phyloP scores from a whole-genome alignment of 495 filamentous ascomycete species.

The Penicillium canescens region DNA sequence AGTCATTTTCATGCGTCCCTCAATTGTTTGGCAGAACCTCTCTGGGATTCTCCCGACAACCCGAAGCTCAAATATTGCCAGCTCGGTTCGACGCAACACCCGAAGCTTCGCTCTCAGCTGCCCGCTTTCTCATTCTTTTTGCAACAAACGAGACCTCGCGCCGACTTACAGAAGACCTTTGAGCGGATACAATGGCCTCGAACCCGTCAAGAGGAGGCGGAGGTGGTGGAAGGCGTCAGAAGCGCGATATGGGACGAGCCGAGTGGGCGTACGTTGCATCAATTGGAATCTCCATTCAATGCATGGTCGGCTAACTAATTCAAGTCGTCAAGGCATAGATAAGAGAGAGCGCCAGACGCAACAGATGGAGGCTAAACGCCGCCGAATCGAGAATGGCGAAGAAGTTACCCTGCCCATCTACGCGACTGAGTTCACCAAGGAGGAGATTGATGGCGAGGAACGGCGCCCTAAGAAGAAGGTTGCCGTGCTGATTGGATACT shows the following conservation, averaged over 20 bases:
- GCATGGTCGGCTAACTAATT: slow-evolving; percentile 55
- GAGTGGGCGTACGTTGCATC: slow-evolving; percentile 59
- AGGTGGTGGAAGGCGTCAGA: slow-evolving; percentile 54
- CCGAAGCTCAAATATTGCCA: background rate
- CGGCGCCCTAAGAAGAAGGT: slow-evolving; percentile 93
- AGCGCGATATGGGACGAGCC: slow-evolving; percentile 63
- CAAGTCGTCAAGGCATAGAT: slow-evolving; percentile 61
- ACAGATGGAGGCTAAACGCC: slow-evolving; percentile 58
- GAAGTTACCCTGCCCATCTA: slow-evolving; percentile 42
- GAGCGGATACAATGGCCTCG: slow-evolving; percentile 39
- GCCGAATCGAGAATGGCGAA: slow-evolving; percentile 51
- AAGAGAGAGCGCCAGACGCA: slow-evolving; percentile 62
- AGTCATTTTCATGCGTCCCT: slow-evolving; percentile 25
- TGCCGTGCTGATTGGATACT: slow-evolving; percentile 91
- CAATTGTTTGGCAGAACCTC: slow-evolving; percentile 13
- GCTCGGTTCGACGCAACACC: background rate
- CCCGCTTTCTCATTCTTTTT: slow-evolving; percentile 2
- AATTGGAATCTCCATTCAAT: slow-evolving; percentile 1
- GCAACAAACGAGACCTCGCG: slow-evolving; percentile 9
- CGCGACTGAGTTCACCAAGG: slow-evolving; percentile 61
- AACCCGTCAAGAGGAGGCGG: slow-evolving; percentile 37
- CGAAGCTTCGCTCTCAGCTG: background rate
- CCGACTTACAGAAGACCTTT: slow-evolving; percentile 24
- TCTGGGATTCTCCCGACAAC: slow-evolving; percentile 4
- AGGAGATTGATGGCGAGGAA: slow-evolving; percentile 82